phyloP scores from a whole-genome alignment of 169 alveolate species.

The Hammondia hammondi region DNA sequence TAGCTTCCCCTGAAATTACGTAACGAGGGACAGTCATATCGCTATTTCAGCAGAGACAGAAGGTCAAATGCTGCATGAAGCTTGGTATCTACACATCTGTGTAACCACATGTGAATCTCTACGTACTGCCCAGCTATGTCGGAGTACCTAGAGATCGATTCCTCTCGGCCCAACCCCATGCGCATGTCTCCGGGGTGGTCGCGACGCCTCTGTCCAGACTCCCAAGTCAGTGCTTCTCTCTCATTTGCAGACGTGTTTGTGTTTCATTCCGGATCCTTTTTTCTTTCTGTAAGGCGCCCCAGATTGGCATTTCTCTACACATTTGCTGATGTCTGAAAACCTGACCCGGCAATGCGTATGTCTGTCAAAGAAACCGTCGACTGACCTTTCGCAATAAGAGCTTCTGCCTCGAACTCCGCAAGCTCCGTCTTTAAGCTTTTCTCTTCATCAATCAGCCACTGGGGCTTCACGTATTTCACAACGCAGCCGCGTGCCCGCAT shows the following conservation, averaged over 20 bases:
- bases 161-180: too few relatives aligned
- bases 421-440: conserved; percentile 78
- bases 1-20: not conserved
- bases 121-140: too few relatives aligned
- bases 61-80: not conserved
- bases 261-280: too few relatives aligned
- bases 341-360: not conserved
- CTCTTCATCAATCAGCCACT: conserved; percentile 89
- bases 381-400: conserved; percentile 53
- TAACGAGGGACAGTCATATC: not conserved
- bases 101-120: too few relatives aligned
- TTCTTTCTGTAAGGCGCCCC: too few relatives aligned
- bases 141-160: too few relatives aligned
- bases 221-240: too few relatives aligned
- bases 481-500: conserved; percentile 85
- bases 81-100: too few relatives aligned
- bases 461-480: conserved; percentile 88
- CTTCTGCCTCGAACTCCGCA: conserved; percentile 81
- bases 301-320: not conserved
- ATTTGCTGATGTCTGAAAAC: not conserved
- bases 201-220: too few relatives aligned
- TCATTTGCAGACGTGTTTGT: too few relatives aligned
- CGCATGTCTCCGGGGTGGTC: too few relatives aligned
- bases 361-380: not conserved
- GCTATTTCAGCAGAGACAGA: not conserved